Evolutionary conservation across 23 red algal species (phyloP).

Genomic region (Cyanidium caldarium): DNA sequence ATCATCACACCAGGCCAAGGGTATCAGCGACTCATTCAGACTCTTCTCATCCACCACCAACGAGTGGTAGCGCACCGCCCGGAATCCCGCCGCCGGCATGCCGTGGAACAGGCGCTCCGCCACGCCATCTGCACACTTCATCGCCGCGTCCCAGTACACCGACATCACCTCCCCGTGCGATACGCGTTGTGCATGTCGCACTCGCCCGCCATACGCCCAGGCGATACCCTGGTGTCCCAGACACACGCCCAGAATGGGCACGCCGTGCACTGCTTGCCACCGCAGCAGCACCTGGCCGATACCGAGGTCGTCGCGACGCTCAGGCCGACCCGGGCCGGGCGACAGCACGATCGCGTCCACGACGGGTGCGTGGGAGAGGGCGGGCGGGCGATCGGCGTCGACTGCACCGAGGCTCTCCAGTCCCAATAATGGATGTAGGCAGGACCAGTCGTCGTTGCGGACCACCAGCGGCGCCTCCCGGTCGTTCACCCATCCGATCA

Average conservation of each 20-base stretch:
- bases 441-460: slow-evolving; percentile 10
- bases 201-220: slow-evolving; percentile 9
- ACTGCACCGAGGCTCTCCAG: no score
- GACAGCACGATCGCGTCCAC: slow-evolving; percentile 79
- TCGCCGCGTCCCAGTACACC: slow-evolving; percentile 28
- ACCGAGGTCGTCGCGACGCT: slow-evolving; percentile 39
- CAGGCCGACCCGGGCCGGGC: slow-evolving; percentile 82
- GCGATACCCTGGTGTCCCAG: slow-evolving; percentile 76
- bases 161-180: slow-evolving; percentile 30
- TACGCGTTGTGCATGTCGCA: slow-evolving; percentile 17
- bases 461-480: slow-evolving; percentile 37
- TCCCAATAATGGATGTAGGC: background rate
- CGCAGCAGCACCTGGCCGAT: background rate
- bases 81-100: slow-evolving; percentile 21
- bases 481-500: slow-evolving; percentile 25
- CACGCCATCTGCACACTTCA: background rate
- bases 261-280: background rate
- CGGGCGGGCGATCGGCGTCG: slow-evolving; percentile 18
- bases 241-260: slow-evolving; percentile 62
- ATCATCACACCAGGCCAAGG: slow-evolving; percentile 49
- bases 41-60: slow-evolving; percentile 6
- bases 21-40: slow-evolving; percentile 15
- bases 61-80: slow-evolving; percentile 80
- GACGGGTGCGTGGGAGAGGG: background rate
- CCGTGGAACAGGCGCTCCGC: slow-evolving; percentile 16